Conservation (phyloP, 768 basidiomycete genomes). For the Boletus reticulatus region DNA sequence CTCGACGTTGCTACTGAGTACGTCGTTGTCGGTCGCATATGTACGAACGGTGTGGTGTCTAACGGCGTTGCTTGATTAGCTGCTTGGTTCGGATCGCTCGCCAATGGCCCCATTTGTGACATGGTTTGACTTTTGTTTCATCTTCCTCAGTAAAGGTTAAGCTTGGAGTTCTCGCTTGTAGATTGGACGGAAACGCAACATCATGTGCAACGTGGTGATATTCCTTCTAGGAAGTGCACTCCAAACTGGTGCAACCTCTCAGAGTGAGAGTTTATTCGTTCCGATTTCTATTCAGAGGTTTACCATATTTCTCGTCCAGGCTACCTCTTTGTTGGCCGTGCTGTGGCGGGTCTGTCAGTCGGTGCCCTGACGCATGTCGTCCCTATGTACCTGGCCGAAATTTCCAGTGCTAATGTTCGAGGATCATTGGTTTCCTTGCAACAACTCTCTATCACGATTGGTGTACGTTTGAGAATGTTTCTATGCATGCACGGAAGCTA, state of each 20-base stretch:
- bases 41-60: neutral
- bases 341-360: slow-evolving; percentile 18
- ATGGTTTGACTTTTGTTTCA: slow-evolving; percentile 13
- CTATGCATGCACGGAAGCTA: neutral
- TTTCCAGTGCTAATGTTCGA: slow-evolving; percentile 37
- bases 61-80: slow-evolving; percentile 17
- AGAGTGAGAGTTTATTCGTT: slow-evolving; percentile 3
- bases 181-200: slow-evolving; percentile 28
- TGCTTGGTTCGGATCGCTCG: slow-evolving; percentile 30
- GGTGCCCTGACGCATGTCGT: slow-evolving; percentile 25
- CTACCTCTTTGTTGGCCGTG: slow-evolving; percentile 30
- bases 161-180: neutral
- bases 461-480: slow-evolving; percentile 23
- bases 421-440: slow-evolving; percentile 37
- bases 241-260: slow-evolving; percentile 30
- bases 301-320: slow-evolving; percentile 5
- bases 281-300: neutral
- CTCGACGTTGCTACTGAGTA: slow-evolving; percentile 28
- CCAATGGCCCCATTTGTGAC: slow-evolving; percentile 32
- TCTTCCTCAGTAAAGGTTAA: neutral
- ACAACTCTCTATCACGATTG: slow-evolving; percentile 35
- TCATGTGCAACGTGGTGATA: slow-evolving; percentile 28
- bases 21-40: slow-evolving; percentile 1
- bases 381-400: slow-evolving; percentile 38
- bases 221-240: slow-evolving; percentile 32